These are phyloP conservation scores for Monosporascus cannonballus DNA, from an alignment of 2,329 filamentous ascomycete species.

Conservation along the genomic window DNA sequence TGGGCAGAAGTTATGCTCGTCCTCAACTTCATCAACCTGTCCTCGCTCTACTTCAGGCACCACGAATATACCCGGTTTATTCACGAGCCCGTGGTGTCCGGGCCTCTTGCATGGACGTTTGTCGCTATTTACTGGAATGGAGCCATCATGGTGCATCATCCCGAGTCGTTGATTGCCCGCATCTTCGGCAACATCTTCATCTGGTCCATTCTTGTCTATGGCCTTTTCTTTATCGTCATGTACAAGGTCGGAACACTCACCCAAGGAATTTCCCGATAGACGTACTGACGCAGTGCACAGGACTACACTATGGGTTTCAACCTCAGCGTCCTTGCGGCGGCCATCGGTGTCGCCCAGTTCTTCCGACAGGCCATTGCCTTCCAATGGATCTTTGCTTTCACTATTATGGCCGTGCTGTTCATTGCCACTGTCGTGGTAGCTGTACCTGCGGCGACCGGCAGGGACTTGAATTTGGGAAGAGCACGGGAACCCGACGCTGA, in stretches of 20 bases:
- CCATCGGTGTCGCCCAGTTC: conserved; percentile 75
- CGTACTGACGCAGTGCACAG: conserved; percentile 24
- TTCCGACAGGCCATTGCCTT: conserved; percentile 65
- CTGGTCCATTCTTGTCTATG: conserved; percentile 75
- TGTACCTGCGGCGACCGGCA: conserved; percentile 57
- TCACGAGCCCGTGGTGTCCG: conserved; percentile 68
- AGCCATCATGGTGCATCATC: conserved; percentile 70
- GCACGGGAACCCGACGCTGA: conserved; percentile 43
- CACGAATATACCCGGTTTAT: conserved; percentile 65
- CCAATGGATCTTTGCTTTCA: conserved; percentile 90
- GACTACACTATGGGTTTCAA: conserved; percentile 75
- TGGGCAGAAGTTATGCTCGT: conserved; percentile 70
- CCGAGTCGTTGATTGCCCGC: conserved; percentile 59
- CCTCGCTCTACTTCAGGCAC: conserved; percentile 75
- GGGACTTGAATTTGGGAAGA: conserved; percentile 45
- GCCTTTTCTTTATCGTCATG: conserved; percentile 65
- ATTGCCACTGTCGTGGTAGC: conserved; percentile 60
- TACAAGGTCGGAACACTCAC: conserved; percentile 54
- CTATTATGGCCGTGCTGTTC: conserved; percentile 72
- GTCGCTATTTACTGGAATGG: conserved; percentile 87
- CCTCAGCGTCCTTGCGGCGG: conserved; percentile 65
- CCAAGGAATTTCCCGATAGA: neutral
- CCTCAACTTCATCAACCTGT: conserved; percentile 77
- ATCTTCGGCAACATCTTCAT: conserved; percentile 84
- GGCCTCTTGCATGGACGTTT: conserved; percentile 80